Evolutionary conservation across 345 rosid species (phyloP).

Genomic region (Limnanthes douglasii): DNA sequence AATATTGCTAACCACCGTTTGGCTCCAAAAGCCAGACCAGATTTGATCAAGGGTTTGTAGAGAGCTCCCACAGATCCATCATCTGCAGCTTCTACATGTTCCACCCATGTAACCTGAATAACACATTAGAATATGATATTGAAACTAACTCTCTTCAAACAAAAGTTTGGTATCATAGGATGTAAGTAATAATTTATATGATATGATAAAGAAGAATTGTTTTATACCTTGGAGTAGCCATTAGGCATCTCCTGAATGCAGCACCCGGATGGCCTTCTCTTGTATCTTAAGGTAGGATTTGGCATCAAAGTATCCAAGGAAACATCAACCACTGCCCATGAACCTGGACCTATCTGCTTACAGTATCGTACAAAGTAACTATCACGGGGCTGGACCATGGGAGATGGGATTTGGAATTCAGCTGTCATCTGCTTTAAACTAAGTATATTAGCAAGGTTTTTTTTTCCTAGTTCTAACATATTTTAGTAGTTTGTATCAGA

Average conservation of each 20-base stretch:
- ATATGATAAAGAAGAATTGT: not conserved
- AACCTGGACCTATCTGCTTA: conserved; percentile 65
- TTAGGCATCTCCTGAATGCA: conserved; percentile 87
- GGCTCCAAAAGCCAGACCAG: conserved; percentile 86
- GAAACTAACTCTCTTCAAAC: not conserved
- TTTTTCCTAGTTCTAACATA: not conserved
- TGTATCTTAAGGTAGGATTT: conserved; percentile 35
- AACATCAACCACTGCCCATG: conserved; percentile 93
- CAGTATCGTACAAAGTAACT: conserved; percentile 69
- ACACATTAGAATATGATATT: no score
- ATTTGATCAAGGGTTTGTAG: conserved; percentile 68
- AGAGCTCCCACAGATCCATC: conserved; percentile 78
- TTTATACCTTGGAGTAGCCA: conserved; percentile 69
- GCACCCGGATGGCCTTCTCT: conserved; percentile 86
- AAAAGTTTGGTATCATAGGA: not conserved
- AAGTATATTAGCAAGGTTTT: not conserved
- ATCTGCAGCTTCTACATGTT: conserved; percentile 86
- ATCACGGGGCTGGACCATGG: conserved; percentile 78
- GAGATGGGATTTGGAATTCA: conserved; percentile 86
- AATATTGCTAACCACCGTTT: conserved; percentile 80
- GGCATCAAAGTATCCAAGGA: conserved; percentile 69
- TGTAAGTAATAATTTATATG: not conserved
- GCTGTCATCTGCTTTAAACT: conserved; percentile 50
- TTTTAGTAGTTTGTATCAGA: not conserved
- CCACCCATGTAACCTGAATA: conserved; percentile 83